Base-by-base conservation (phyloP, 2,329 filamentous ascomycete species). In the Pseudocercospora cruenta region DNA sequence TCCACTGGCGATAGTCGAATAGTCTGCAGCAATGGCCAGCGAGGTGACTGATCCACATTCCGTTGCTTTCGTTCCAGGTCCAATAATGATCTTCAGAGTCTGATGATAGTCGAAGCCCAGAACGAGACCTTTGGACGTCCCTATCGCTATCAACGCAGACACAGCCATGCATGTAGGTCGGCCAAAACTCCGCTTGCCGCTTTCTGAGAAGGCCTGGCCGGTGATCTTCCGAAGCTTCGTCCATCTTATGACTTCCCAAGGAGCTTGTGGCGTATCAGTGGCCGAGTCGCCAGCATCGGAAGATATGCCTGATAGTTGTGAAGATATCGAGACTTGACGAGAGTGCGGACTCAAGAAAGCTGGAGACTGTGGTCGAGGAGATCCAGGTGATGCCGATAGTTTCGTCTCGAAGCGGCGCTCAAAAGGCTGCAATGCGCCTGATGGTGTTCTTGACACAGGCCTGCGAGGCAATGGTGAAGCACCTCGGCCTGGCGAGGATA, bases 161-260 rank as follows among this genome's bases (percentile, higher is more conserved):
- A 97, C 91, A 47, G 90, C 90, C 74, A 98, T 85, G 80, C 93
- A 97, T 0, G 94, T 97, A 24, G 94, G 93, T 47, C 89, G 86
- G 28, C 95, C 96, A 82, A 97, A 98, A 78, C 92, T 97, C 67
- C 95, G 90, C 80, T 89, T 95, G 39, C 94, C 95, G 51, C 90
- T 87, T 79, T 99, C 96, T 2, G 94, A 97, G 78, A 98, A 98
- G 3, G 92, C 89, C 78, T 98, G 93, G 0, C 88, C 88, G 24
- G 93, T 93, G 68, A 99, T 87, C 78, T 96, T 98, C 75, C 90
- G 92, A 64, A 99, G 82, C 76, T 91, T 95, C 0, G 93, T 98
- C 96, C 96, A 99, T 75, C 94, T 87, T 66, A 99, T 91, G 62
- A 98, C 93, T 75, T 99, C 95, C 96, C 95, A 99, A 1, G 95